Conservation (phyloP, 306 rosid genomes). For the Cucumis melo region DNA sequence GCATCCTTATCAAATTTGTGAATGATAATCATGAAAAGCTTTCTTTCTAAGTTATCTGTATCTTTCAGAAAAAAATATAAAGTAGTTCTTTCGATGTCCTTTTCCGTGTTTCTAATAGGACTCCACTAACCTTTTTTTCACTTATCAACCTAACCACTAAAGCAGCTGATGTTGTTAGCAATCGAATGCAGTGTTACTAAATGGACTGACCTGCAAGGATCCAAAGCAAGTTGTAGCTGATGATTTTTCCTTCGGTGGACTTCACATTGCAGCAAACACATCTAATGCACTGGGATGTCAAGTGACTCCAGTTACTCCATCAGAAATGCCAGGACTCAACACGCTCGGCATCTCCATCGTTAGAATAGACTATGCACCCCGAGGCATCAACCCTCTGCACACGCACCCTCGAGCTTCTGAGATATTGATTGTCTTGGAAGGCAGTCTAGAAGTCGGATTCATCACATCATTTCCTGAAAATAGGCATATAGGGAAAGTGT, state of each 20-base stretch:
- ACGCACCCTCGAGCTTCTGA: conserved; percentile 36
- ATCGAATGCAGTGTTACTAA: conserved; percentile 12
- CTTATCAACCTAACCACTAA: not conserved
- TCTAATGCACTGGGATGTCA: conserved; percentile 18
- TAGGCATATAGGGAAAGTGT: conserved; percentile 20
- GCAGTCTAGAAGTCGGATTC: conserved; percentile 28
- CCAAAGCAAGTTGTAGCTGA: conserved; percentile 17
- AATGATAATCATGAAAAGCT: not conserved
- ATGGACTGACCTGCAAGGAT: conserved; percentile 25
- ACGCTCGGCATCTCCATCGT: conserved; percentile 26
- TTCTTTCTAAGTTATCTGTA: not conserved
- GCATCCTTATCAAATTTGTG: not conserved
- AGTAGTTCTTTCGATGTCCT: not conserved
- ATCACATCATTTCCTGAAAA: conserved; percentile 24
- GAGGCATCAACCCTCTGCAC: conserved; percentile 36
- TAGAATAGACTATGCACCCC: conserved; percentile 24
- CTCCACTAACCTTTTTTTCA: not conserved
- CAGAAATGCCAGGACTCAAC: conserved; percentile 29
- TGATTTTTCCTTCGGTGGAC: conserved; percentile 21
- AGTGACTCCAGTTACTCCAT: conserved; percentile 23
- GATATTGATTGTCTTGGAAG: conserved; percentile 23
- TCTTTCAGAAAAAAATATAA: not conserved
- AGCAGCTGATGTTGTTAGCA: not conserved
- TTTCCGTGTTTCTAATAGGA: not conserved
- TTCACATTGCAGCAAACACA: conserved; percentile 22